Conservation (phyloP, 805 yeast genomes). For the Schwanniomyces polymorphus region DNA sequence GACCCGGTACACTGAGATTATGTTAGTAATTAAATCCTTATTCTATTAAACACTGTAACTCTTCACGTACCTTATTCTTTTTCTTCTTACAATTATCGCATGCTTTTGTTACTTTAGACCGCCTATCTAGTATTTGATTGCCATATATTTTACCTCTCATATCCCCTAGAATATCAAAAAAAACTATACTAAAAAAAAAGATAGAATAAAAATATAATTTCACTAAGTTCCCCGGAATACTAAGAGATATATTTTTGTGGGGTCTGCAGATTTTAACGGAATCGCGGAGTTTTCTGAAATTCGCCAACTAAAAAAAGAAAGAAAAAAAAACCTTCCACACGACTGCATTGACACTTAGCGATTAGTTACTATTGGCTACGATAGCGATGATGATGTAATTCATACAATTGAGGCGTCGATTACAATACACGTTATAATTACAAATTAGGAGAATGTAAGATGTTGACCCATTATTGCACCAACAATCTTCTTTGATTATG, state of each 20-base stretch:
- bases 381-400: not conserved
- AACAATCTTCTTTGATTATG: not conserved
- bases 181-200: not conserved
- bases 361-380: not conserved
- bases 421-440: too few relatives aligned
- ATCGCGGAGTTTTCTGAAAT: not conserved
- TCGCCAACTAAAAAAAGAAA: not conserved
- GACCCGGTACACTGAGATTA: conserved; percentile 18
- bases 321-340: not conserved
- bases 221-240: not conserved
- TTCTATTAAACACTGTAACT: not conserved
- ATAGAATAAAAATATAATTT: not conserved
- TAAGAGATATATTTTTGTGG: not conserved
- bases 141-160: not conserved
- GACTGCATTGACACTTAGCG: not conserved
- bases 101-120: conserved; percentile 37
- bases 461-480: not conserved
- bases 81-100: conserved; percentile 48
- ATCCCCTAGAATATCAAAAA: not conserved
- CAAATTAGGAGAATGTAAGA: not conserved
- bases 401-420: too few relatives aligned
- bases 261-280: not conserved
- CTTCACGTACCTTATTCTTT: conserved; percentile 21
- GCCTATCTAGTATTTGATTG: conserved; percentile 14
- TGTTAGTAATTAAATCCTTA: not conserved